phyloP scores from a whole-genome alignment of 2,329 filamentous ascomycete species.

The Epichloe brachyelytri region DNA sequence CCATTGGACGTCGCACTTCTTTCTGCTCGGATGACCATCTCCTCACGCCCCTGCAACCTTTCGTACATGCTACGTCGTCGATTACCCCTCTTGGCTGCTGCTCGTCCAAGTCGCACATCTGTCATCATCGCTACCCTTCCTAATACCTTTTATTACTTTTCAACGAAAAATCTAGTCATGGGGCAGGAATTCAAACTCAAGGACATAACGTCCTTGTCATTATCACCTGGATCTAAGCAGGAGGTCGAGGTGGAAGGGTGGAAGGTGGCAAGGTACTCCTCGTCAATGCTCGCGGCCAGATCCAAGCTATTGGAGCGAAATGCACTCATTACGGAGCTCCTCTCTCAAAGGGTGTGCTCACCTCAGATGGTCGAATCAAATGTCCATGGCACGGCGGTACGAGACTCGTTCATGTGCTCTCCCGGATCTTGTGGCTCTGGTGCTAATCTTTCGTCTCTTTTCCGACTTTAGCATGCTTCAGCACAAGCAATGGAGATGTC shows the following conservation, averaged over 20 bases:
- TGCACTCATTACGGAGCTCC: conserved; percentile 93
- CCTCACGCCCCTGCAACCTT: not conserved
- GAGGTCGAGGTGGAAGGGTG: conserved; percentile 82
- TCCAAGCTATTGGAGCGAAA: conserved; percentile 69
- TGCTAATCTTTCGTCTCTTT: not conserved
- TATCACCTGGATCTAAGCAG: conserved; percentile 71
- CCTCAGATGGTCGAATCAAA: conserved; percentile 67
- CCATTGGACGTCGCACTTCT: not conserved
- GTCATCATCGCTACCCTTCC: not conserved
- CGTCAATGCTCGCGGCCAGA: conserved; percentile 60
- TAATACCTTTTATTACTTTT: conserved; percentile 9
- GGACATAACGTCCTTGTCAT: conserved; percentile 57
- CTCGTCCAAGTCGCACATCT: not conserved
- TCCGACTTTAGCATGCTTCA: conserved; percentile 65
- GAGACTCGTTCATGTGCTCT: conserved; percentile 11
- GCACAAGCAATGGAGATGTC: conserved; percentile 75
- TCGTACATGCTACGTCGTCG: conserved; percentile 5
- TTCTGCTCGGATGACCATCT: not conserved
- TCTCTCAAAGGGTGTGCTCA: conserved; percentile 72
- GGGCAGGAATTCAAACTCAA: conserved; percentile 58
- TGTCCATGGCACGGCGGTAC: conserved; percentile 94
- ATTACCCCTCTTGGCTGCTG: not conserved
- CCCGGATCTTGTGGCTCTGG: not conserved
- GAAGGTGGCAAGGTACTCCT: conserved; percentile 78
- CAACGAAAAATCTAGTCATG: conserved; percentile 28